A percentile compares a stretch with the other conserved stretches of the same genome.
These are phyloP conservation scores for Megacollybia marginata DNA, from an alignment of 768 basidiomycete genomes.

Conservation along the genomic window DNA sequence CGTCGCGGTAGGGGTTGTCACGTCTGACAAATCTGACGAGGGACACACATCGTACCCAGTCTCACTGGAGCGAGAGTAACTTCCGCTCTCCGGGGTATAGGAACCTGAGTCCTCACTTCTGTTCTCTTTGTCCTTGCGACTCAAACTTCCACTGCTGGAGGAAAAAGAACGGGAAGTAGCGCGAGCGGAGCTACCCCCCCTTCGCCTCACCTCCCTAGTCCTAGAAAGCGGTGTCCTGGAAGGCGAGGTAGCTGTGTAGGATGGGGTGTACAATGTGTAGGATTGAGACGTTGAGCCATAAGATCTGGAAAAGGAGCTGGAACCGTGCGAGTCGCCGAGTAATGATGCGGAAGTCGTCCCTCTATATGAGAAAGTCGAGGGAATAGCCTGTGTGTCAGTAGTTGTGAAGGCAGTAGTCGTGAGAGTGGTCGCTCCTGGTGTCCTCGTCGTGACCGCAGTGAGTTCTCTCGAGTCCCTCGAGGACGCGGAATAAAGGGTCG, in stretches of 20 bases:
- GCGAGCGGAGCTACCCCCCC: conserved; percentile 26
- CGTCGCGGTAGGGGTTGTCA: conserved; percentile 26
- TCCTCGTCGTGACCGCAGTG: conserved; percentile 1
- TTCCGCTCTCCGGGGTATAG: conserved; percentile 3
- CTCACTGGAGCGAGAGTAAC: conserved; percentile 28
- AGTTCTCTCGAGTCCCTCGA: background rate
- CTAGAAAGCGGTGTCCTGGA: conserved; percentile 47
- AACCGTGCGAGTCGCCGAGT: background rate
- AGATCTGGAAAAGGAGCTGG: background rate
- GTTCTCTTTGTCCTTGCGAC: conserved; percentile 12
- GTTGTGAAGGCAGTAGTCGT: conserved; percentile 1
- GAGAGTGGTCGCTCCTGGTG: conserved; percentile 2
- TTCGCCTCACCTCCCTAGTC: conserved; percentile 48
- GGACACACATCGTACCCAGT: conserved; percentile 48
- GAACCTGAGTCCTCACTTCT: conserved; percentile 13
- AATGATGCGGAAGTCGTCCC: background rate
- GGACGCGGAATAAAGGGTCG: conserved; percentile 5
- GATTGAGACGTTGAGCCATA: background rate
- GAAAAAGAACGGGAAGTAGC: conserved; percentile 35
- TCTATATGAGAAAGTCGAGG: background rate
- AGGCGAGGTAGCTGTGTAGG: conserved; percentile 41
- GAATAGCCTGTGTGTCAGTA: conserved; percentile 1
- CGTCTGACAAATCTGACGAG: conserved; percentile 41
- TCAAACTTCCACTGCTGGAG: conserved; percentile 15
- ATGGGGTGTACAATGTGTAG: background rate